These are phyloP conservation scores for Kazachstania kunashirensis DNA, from an alignment of 805 yeast species.

Conservation along the genomic window DNA sequence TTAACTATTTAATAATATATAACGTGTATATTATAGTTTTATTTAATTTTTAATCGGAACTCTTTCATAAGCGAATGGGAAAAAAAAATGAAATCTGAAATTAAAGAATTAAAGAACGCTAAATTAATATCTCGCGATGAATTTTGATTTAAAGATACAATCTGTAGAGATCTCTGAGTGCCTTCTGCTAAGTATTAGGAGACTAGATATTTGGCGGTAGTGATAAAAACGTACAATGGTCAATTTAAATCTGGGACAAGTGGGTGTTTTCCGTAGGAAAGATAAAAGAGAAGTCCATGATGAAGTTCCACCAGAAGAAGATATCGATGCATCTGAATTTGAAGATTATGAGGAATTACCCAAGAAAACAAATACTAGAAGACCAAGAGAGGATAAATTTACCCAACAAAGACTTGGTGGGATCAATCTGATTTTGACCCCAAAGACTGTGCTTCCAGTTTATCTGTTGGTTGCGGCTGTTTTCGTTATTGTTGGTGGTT, in stretches of 20 bases:
- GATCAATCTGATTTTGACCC: slow-evolving; percentile 77
- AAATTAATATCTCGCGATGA: too few species aligned
- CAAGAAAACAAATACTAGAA: slow-evolving; percentile 41
- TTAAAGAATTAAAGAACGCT: too few species aligned
- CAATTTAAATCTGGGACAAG: slow-evolving; percentile 22
- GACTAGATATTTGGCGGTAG: background rate
- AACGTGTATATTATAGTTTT: too few species aligned
- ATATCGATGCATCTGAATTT: slow-evolving; percentile 28
- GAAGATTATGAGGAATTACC: slow-evolving; percentile 33
- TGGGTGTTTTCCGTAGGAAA: slow-evolving; percentile 24
- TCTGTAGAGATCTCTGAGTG: too few species aligned
- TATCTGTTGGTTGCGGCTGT: slow-evolving; percentile 65
- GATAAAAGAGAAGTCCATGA: slow-evolving; percentile 13
- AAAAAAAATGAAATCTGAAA: too few species aligned
- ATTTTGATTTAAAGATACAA: too few species aligned
- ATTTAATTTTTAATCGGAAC: too few species aligned
- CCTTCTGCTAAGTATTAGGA: too few species aligned
- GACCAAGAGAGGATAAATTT: slow-evolving; percentile 67
- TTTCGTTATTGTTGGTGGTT: slow-evolving; percentile 86
- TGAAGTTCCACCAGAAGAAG: slow-evolving; percentile 23
- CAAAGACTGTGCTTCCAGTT: slow-evolving; percentile 77
- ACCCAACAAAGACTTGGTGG: slow-evolving; percentile 55
- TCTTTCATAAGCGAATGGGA: too few species aligned
- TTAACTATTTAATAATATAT: too few species aligned
- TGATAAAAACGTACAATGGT: slow-evolving; percentile 11